Percentiles rank a stretch among this genome's conserved stretches.
These are phyloP conservation scores for Saccharomycopsis crataegensis DNA, from an alignment of 1,139 yeast genomes.

Conservation along the genomic window DNA sequence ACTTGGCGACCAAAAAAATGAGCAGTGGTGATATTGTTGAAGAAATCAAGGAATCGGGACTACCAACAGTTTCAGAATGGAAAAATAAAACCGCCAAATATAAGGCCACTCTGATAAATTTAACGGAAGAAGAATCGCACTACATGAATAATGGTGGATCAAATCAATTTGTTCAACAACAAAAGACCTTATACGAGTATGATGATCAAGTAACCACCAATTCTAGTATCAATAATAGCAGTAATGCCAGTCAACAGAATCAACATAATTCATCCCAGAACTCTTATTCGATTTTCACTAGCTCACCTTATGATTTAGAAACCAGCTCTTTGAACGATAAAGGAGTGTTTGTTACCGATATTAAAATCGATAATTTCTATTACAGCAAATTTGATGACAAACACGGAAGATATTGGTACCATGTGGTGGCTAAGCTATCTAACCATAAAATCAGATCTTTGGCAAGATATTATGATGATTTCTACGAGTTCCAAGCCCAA, in stretches of 20 bases:
- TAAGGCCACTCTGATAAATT: slow-evolving; percentile 82
- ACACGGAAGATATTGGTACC: slow-evolving; percentile 86
- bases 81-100: slow-evolving; percentile 84
- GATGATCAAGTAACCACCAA: slow-evolving; percentile 9
- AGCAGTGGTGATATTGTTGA: slow-evolving; percentile 37
- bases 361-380: slow-evolving; percentile 29
- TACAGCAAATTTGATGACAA: slow-evolving; percentile 31
- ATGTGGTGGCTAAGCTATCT: slow-evolving; percentile 61
- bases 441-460: slow-evolving; percentile 65
- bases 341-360: slow-evolving; percentile 8
- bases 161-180: not conserved
- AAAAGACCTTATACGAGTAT: slow-evolving; percentile 18
- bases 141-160: not conserved
- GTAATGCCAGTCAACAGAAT: not conserved
- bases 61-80: slow-evolving; percentile 96
- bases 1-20: slow-evolving; percentile 42
- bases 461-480: slow-evolving; percentile 91
- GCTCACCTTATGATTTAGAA: slow-evolving; percentile 4
- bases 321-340: slow-evolving; percentile 5
- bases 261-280: not conserved
- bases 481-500: slow-evolving; percentile 86
- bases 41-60: slow-evolving; percentile 53
- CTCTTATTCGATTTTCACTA: slow-evolving; percentile 2
- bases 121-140: slow-evolving; percentile 28
- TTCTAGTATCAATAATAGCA: slow-evolving; percentile 1